Evolutionary conservation across 2,329 filamentous ascomycete genomes (phyloP).

Genomic region (Acarospora socialis): DNA sequence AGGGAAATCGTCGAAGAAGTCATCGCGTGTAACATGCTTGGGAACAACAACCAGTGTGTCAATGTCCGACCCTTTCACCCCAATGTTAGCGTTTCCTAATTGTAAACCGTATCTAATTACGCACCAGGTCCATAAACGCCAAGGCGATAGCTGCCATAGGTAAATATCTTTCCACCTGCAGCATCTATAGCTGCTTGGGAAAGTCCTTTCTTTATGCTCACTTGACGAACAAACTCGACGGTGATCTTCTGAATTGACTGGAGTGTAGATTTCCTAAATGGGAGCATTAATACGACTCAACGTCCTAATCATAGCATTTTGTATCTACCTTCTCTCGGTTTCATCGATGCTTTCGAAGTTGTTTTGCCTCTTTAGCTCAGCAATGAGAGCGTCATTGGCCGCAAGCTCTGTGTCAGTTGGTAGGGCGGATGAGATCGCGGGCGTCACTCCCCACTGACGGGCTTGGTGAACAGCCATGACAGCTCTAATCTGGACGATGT

Average conservation of each 20-base stretch:
- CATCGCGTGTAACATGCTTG: constrained; percentile 72
- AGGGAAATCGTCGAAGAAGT: constrained; percentile 90
- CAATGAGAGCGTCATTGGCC: constrained; percentile 63
- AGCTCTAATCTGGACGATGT: too few species aligned
- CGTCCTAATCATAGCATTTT: neutral
- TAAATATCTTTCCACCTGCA: constrained; percentile 84
- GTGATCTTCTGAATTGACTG: constrained; percentile 64
- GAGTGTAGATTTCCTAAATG: constrained; percentile 53
- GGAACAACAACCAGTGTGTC: constrained; percentile 89
- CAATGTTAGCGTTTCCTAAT: neutral
- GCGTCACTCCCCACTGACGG: constrained; percentile 59
- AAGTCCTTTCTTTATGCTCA: constrained; percentile 59
- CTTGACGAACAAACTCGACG: constrained; percentile 72
- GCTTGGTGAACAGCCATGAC: constrained; percentile 22
- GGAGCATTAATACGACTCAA: neutral
- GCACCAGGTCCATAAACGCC: constrained; percentile 75
- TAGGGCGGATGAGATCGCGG: constrained; percentile 62
- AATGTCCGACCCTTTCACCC: constrained; percentile 86
- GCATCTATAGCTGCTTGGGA: constrained; percentile 66
- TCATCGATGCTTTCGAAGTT: constrained; percentile 79
- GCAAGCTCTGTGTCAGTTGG: constrained; percentile 66
- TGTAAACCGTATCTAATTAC: constrained; percentile 10
- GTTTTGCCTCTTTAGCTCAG: constrained; percentile 75
- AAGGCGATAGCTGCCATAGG: constrained; percentile 87
- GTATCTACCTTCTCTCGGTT: constrained; percentile 59